Base-by-base conservation (phyloP, 2,329 filamentous ascomycete species). In the Didymella sp. region DNA sequence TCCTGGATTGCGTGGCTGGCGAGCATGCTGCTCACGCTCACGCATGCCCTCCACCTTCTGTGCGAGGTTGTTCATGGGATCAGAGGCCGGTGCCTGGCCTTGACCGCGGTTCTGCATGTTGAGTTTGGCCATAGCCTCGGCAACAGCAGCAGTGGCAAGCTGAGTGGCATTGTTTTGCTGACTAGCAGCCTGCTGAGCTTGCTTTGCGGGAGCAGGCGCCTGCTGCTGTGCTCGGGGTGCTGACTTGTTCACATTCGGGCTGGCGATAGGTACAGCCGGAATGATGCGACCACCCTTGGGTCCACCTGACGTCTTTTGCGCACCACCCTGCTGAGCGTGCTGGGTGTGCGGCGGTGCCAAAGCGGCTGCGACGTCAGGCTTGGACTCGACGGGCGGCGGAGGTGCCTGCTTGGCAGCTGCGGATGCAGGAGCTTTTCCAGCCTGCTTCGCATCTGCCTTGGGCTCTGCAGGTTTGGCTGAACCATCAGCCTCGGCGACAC, bases 121-220 rank as follows among this genome's bases (percentile, higher is more conserved):
- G 22, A 93, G 81, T 69, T 90, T 89, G 1, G 89, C 88, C 88
- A 92, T 92, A 2, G 90, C 90, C 37, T 89, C 85, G 49, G 89
- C 89, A n/a, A 92, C 90, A 8, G 90, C 90, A 27, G 89, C 89
- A 66, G 87, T 88, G 1, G 90, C 90, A 35, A 88, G 86, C 71
- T 89, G 86, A 0, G 90, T 92, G 1, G 89, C 89, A 76, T 89
- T 88, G 60, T 85, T 82, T 41, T 73, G 63, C 41, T 72, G 70
- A 11, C 62, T 60, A 6, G 66, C 25, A 35, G 69, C 43, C 43
- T 68, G 65, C 21, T 68, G 56, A 19, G 72, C 55, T 49, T 74
- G 78, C 42, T 78, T 73, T 8, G 79, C 72, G 11, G 78, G 78
- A 69, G 73, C 74, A 2, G 72, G 62, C 13, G 76, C 70, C 31